Conservation (phyloP, 2,329 filamentous ascomycete species). For the Dactylellina drechsleri region DNA sequence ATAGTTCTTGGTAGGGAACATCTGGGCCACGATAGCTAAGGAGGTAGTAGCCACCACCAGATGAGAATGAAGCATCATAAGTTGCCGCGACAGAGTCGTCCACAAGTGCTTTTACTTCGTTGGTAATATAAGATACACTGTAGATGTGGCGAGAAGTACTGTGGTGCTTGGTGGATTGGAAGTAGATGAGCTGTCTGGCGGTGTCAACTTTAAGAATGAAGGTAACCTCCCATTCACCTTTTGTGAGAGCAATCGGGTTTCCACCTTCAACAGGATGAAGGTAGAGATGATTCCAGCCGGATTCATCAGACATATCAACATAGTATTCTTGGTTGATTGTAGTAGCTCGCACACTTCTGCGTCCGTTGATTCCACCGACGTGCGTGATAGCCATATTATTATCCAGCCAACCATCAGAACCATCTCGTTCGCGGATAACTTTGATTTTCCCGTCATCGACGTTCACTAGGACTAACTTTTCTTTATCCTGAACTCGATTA, state of each 20-base stretch:
- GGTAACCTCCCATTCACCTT: conserved; percentile 74
- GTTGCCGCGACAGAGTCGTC: conserved; percentile 70
- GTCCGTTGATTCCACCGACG: conserved; percentile 62
- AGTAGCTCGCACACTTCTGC: conserved; percentile 15
- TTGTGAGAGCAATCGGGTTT: conserved; percentile 69
- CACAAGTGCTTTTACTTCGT: conserved; percentile 69
- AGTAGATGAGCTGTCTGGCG: conserved; percentile 70
- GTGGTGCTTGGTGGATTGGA: conserved; percentile 72
- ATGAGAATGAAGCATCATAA: conserved; percentile 74
- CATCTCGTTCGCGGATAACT: conserved; percentile 64
- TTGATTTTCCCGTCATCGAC: conserved; percentile 66
- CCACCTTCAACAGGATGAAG: conserved; percentile 70
- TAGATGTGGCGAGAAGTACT: conserved; percentile 75
- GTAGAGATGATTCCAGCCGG: conserved; percentile 74
- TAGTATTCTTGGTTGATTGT: conserved; percentile 66
- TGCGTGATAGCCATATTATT: conserved; percentile 67
- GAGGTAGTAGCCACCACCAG: conserved; percentile 72
- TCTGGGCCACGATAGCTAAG: conserved; percentile 73
- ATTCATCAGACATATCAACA: conserved; percentile 73
- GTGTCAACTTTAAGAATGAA: conserved; percentile 71
- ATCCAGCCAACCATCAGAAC: conserved; percentile 66
- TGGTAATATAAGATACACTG: conserved; percentile 70
- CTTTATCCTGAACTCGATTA: conserved; percentile 74
- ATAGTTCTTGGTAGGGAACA: conserved; percentile 75
- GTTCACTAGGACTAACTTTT: conserved; percentile 72